Evolutionary conservation across 306 rosid species (phyloP).

Genomic region (Prunus padus): DNA sequence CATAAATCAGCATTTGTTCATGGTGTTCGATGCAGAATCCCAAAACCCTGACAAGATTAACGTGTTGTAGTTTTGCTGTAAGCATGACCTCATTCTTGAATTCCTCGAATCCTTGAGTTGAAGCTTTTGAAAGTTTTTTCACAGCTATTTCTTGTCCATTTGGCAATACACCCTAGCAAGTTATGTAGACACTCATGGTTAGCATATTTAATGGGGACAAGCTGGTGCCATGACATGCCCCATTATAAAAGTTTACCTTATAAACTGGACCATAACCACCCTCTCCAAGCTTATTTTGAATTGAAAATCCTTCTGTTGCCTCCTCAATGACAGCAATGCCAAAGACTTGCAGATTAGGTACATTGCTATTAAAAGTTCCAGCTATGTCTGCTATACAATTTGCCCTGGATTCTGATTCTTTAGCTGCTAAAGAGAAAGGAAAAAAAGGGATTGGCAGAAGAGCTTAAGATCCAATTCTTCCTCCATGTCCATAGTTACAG

Average conservation of each 20-base stretch:
- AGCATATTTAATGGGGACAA: background rate
- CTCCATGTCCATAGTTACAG: background rate
- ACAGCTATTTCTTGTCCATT: constrained; percentile 34
- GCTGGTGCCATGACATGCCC: too few species aligned
- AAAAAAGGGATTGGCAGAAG: too few species aligned
- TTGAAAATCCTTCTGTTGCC: constrained; percentile 36
- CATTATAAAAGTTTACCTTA: constrained; percentile 24
- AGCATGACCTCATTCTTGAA: too few species aligned
- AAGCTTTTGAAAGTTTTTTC: constrained; percentile 31
- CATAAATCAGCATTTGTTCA: too few species aligned
- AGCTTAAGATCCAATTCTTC: too few species aligned
- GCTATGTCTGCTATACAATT: background rate
- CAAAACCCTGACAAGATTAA: too few species aligned
- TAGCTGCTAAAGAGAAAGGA: background rate
- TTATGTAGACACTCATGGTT: background rate
- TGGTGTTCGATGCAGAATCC: too few species aligned
- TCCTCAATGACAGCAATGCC: constrained; percentile 19
- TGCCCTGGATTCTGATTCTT: constrained; percentile 5
- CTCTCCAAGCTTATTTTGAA: constrained; percentile 44
- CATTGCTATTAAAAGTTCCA: constrained; percentile 24
- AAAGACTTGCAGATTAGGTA: constrained; percentile 29
- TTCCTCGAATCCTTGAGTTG: constrained; percentile 36
- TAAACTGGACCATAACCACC: constrained; percentile 29
- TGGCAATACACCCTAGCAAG: constrained; percentile 27
- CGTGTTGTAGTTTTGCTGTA: too few species aligned